Evolutionary conservation across 495 filamentous ascomycete species (phyloP), one percentile per base, ranked within the genome.

Genomic region (Chaetomium fimeti): DNA sequence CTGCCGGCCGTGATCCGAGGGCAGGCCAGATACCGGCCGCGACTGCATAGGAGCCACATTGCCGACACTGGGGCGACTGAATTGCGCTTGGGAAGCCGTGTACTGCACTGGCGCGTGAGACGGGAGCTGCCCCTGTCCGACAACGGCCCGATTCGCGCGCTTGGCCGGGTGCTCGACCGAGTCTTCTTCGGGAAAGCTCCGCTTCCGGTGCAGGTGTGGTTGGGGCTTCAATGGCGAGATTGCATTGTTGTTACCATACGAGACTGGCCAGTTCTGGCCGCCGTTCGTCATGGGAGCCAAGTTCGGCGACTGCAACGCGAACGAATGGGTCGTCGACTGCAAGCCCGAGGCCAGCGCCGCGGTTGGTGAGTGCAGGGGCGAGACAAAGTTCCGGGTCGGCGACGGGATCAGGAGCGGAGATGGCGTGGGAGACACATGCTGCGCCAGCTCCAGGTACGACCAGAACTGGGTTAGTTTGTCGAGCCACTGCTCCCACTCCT

Each of bases 401-500:
- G 80, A 80, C 22, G 77, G 70, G 18, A 78, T 68, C 45, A 65
- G 65, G 48, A 79, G 68, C 24, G 75, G 68, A 27, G 77, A 75
- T 7, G 73, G 68, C 47, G 76, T 74, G 12, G 74, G 65, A 45
- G 77, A 77, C 18, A 58, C 55, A 6, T 71, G 71, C 61, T 74
- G 74, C 38, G 74, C 75, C 47, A 81, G 80, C 69, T 93, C 88
- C 78, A 91, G 90, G 76, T 89, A 98, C 27, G 87, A 84, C 62
- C 83, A 87, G 71, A 97, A 96, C 43, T 86, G 87, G 22, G 87
- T 81, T 55, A 98, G 78, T 70, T 89, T 91, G 58, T 82, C 78
- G 69, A 97, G 87, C 95, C 95, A 98, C 42, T 85, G 81, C 32
- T 84, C 77, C 95, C 95, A 99, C 72, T 96, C 83, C 70, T 92